Percentiles rank a stretch among this genome's conserved stretches.
These are phyloP conservation scores for Litsea cubeba DNA, from an alignment of 164 flowering plant species.

Conservation along the genomic window DNA sequence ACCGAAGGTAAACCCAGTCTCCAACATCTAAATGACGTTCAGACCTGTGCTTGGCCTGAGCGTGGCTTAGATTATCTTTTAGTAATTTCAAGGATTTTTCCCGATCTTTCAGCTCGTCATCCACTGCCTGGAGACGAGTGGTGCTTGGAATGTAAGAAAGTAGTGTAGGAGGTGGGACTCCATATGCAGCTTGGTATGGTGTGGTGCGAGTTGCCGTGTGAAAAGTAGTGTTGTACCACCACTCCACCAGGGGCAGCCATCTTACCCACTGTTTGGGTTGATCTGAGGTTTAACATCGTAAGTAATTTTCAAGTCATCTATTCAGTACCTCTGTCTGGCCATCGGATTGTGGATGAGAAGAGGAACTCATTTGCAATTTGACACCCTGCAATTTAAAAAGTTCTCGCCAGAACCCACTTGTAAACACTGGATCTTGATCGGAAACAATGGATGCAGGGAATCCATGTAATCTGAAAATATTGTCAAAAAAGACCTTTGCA, in stretches of 20 bases:
- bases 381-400: no score
- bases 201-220: not conserved
- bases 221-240: conserved; percentile 5
- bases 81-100: not conserved
- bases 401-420: no score
- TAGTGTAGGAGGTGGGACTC: not conserved
- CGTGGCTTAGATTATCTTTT: not conserved
- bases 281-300: no score
- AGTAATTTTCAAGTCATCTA: not conserved
- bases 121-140: not conserved
- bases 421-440: not conserved
- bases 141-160: not conserved
- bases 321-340: no score
- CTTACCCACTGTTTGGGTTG: not conserved
- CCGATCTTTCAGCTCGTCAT: not conserved
- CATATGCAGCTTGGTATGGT: not conserved
- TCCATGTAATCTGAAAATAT: not conserved
- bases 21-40: not conserved
- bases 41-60: not conserved
- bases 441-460: not conserved
- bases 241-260: not conserved
- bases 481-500: not conserved
- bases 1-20: not conserved
- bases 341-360: no score
- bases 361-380: no score